Conservation (phyloP, 2,329 filamentous ascomycete species). For the Cladosporium austrohemisphaericum region DNA sequence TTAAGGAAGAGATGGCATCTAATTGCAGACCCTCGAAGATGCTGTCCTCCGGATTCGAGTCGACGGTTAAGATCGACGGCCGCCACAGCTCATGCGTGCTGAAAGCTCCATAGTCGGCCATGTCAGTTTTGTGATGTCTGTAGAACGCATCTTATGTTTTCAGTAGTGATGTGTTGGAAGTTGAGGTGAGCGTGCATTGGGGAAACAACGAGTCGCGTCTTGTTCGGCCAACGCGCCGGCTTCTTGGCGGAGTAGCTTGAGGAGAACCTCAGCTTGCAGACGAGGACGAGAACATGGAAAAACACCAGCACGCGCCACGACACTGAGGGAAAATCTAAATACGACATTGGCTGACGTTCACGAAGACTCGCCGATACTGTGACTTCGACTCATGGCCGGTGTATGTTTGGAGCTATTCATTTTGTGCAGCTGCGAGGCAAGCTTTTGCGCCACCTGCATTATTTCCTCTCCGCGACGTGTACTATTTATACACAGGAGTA, state of each 20-base stretch:
- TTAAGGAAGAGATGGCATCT: conserved; percentile 1
- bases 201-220: background rate
- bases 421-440: no score
- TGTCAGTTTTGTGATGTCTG: background rate
- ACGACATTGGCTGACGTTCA: no score
- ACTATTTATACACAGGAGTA: background rate
- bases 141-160: background rate
- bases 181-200: background rate
- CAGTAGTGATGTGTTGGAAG: background rate
- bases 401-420: no score
- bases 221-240: background rate
- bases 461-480: no score
- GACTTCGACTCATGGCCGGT: no score
- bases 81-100: conserved; percentile 10
- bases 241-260: conserved; percentile 3
- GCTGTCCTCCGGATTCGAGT: conserved; percentile 13
- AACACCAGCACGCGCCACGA: background rate
- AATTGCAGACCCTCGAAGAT: conserved; percentile 17
- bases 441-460: no score
- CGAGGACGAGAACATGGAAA: background rate
- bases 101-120: background rate
- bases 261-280: background rate
- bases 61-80: conserved; percentile 14
- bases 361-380: no score
- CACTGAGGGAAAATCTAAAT: no score